Evolutionary conservation across 306 rosid genomes (phyloP).

Genomic region (Prunus mongolica): DNA sequence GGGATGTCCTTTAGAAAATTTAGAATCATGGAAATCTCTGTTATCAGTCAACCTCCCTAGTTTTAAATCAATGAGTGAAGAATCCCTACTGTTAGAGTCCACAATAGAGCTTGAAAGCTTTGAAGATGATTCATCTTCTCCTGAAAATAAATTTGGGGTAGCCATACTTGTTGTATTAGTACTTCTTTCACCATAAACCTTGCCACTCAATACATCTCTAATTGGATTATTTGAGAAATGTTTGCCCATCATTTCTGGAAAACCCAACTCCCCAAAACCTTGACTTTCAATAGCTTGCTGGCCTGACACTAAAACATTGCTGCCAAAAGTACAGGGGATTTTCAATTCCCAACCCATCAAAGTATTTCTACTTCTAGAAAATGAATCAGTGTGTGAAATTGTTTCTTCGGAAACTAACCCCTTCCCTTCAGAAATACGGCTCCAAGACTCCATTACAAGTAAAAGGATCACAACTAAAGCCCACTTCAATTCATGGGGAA

Average conservation of each 20-base stretch:
- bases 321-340: constrained; percentile 47
- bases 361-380: constrained; percentile 42
- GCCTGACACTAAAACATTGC: constrained; percentile 32
- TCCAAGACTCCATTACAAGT: constrained; percentile 80
- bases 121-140: constrained; percentile 47
- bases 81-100: constrained; percentile 52
- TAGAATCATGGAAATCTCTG: constrained; percentile 30
- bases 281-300: constrained; percentile 50
- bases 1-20: constrained; percentile 41
- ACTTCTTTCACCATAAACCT: constrained; percentile 31
- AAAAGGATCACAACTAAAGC: constrained; percentile 24
- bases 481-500: constrained; percentile 31
- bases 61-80: constrained; percentile 70
- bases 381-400: constrained; percentile 38
- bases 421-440: constrained; percentile 61
- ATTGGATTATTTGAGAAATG: constrained; percentile 38
- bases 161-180: constrained; percentile 21
- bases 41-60: constrained; percentile 62
- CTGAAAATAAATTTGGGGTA: constrained; percentile 31
- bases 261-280: constrained; percentile 57
- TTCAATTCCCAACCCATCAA: constrained; percentile 62
- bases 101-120: constrained; percentile 53
- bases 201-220: constrained; percentile 29
- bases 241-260: constrained; percentile 50
- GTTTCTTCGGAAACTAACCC: constrained; percentile 48